phyloP scores from a whole-genome alignment of 495 filamentous ascomycete genomes.

The Oidiodendron maius region DNA sequence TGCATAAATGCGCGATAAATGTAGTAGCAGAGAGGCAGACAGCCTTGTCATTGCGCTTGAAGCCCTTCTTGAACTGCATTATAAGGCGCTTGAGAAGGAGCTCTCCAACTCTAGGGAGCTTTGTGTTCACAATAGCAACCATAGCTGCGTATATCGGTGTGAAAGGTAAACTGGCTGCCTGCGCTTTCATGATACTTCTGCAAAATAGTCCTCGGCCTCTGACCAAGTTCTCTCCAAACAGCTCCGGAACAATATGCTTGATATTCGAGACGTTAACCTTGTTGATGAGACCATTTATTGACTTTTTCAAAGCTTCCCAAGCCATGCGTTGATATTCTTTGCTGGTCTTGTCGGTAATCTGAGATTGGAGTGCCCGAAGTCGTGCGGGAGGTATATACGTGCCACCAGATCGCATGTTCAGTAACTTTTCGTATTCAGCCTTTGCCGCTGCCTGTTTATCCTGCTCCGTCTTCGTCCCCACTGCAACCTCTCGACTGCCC shows the following conservation, averaged over 20 bases:
- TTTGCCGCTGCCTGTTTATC: conserved; percentile 77
- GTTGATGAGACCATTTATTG: conserved; percentile 97
- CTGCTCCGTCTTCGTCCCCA: conserved; percentile 57
- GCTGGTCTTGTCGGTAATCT: conserved; percentile 91
- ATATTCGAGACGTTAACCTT: conserved; percentile 98
- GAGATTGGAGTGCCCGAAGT: conserved; percentile 85
- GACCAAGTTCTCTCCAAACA: conserved; percentile 91
- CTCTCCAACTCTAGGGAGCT: conserved; percentile 90
- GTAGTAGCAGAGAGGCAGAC: conserved; percentile 86
- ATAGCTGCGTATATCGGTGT: conserved; percentile 92
- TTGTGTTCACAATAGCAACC: conserved; percentile 96
- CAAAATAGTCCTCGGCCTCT: conserved; percentile 90
- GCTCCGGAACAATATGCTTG: conserved; percentile 91
- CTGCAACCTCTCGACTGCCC: conserved; percentile 36
- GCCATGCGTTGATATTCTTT: conserved; percentile 99
- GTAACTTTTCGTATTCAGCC: conserved; percentile 84
- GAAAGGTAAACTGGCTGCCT: conserved; percentile 93
- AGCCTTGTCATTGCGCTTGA: conserved; percentile 94
- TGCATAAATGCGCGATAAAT: conserved; percentile 91
- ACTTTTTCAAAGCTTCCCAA: conserved; percentile 98
- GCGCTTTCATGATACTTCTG: conserved; percentile 93
- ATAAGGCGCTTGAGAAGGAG: conserved; percentile 80
- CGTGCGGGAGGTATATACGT: conserved; percentile 93
- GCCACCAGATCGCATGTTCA: conserved; percentile 87
- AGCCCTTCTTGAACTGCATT: conserved; percentile 90